A percentile compares a stretch with the other conserved stretches of the same genome.
Evolutionary conservation across 2,329 filamentous ascomycete species (phyloP).

Genomic region (Phialophora chinensis): DNA sequence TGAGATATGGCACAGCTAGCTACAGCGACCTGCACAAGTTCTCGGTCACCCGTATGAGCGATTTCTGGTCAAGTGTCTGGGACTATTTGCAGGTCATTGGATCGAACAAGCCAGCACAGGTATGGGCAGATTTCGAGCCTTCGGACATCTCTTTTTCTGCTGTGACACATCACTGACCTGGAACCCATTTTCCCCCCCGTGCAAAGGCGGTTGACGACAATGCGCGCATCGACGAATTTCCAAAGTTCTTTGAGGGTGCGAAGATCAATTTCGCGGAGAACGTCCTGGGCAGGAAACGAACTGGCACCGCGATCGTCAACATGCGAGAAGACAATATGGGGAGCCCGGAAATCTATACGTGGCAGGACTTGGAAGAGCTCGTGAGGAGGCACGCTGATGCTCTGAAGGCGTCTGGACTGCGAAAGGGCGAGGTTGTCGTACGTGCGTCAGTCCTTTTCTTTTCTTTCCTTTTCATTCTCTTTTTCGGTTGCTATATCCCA

Average conservation of each 20-base stretch:
- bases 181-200: no score
- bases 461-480: no score
- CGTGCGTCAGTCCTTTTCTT: background rate
- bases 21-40: slow-evolving; percentile 49
- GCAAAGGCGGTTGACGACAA: slow-evolving; percentile 45
- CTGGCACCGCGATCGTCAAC: slow-evolving; percentile 13
- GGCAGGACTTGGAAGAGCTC: slow-evolving; percentile 46
- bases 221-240: slow-evolving; percentile 46
- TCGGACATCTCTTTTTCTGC: no score
- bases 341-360: slow-evolving; percentile 45
- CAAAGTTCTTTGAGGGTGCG: slow-evolving; percentile 47
- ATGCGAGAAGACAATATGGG: slow-evolving; percentile 43
- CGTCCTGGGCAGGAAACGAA: slow-evolving; percentile 4
- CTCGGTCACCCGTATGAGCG: slow-evolving; percentile 46
- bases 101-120: slow-evolving; percentile 30
- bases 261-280: slow-evolving; percentile 47
- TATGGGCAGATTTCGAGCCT: no score
- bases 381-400: slow-evolving; percentile 48
- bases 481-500: no score
- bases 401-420: slow-evolving; percentile 45
- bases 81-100: slow-evolving; percentile 42
- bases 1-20: background rate
- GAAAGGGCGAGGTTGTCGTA: slow-evolving; percentile 47
- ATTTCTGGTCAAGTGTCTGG: slow-evolving; percentile 51
- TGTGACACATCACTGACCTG: no score